Conservation (phyloP, 257 asterid species). For the Linaria vulgaris region DNA sequence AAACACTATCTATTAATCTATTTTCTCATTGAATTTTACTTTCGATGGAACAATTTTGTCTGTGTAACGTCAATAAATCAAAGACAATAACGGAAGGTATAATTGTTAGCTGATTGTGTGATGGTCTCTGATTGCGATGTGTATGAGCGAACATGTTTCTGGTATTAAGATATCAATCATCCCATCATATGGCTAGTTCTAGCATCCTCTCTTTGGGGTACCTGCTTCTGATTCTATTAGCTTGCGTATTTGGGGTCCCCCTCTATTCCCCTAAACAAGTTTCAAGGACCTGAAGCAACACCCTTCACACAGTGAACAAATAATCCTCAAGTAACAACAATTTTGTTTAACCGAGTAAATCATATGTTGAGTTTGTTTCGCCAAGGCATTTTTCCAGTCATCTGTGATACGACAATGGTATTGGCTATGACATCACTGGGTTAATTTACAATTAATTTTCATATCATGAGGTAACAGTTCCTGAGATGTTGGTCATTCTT, state of each 20-base stretch:
- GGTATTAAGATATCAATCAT: background rate
- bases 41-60: background rate
- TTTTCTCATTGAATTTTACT: background rate
- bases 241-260: background rate
- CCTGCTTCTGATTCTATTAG: background rate
- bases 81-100: background rate
- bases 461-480: too few relatives aligned
- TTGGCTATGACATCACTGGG: too few relatives aligned
- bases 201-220: conserved; percentile 2
- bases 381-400: background rate
- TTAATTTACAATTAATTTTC: too few relatives aligned
- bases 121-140: background rate
- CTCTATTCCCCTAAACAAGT: background rate
- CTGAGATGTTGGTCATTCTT: too few relatives aligned
- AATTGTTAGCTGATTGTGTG: background rate
- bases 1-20: background rate
- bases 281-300: too few relatives aligned
- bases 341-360: background rate
- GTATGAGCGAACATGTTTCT: conserved; percentile 1
- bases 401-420: too few relatives aligned
- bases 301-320: background rate
- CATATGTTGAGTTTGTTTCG: background rate
- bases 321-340: background rate
- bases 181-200: background rate
- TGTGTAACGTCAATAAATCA: background rate